These are phyloP conservation scores for Aspergillus sp. DNA, from an alignment of 2,329 filamentous ascomycete species.

Conservation along the genomic window DNA sequence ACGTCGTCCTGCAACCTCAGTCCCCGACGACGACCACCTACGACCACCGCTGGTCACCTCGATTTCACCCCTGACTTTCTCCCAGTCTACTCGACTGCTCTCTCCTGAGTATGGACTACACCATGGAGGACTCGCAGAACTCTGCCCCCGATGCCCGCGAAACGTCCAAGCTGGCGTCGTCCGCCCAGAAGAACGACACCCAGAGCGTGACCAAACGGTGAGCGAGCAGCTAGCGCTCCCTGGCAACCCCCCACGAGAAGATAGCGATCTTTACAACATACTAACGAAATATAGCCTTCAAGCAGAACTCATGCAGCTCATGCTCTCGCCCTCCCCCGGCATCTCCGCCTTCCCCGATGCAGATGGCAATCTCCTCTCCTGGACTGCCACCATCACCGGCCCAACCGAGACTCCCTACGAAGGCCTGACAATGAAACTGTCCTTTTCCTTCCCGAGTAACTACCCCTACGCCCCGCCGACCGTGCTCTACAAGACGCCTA, in stretches of 20 bases:
- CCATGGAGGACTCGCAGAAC: conserved; percentile 59
- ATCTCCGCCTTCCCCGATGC: conserved; percentile 90
- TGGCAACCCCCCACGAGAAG: not conserved
- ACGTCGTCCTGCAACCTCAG: conserved; percentile 10
- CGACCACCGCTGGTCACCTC: no score
- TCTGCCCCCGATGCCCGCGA: conserved; percentile 55
- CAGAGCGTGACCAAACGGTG: conserved; percentile 73
- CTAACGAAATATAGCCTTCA: conserved; percentile 59
- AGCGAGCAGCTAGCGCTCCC: not conserved
- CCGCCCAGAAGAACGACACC: conserved; percentile 53
- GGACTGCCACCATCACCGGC: conserved; percentile 89
- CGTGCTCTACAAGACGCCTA: conserved; percentile 94
- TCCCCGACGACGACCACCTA: not conserved
- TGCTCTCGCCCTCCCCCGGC: conserved; percentile 88
- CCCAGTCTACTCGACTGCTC: no score
- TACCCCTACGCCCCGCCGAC: conserved; percentile 89
- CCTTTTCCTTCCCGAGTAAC: conserved; percentile 80
- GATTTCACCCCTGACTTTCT: no score
- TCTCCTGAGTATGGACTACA: conserved; percentile 41
- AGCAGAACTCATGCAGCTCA: conserved; percentile 95
- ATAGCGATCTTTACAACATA: not conserved
- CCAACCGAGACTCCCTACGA: conserved; percentile 88
- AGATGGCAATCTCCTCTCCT: conserved; percentile 81
- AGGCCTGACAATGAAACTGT: conserved; percentile 80
- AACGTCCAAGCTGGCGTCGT: conserved; percentile 51